A percentile compares a stretch with the other conserved stretches of the same genome.
These are phyloP conservation scores for Pseudohalonectria lignicola DNA, from an alignment of 2,329 filamentous ascomycete genomes.

Conservation along the genomic window DNA sequence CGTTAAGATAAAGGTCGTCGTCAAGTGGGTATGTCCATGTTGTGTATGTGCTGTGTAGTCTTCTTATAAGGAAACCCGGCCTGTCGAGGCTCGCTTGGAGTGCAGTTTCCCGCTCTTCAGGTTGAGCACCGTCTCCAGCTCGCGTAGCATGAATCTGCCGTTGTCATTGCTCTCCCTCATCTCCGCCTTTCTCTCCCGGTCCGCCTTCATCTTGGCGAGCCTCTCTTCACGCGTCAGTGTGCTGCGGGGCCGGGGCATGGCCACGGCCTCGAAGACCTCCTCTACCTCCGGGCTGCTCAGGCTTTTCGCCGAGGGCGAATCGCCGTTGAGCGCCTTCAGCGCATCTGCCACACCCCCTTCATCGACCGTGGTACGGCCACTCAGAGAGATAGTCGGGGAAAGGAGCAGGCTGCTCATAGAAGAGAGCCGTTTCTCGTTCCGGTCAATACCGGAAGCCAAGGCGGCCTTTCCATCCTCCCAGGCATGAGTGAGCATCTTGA, in stretches of 20 bases:
- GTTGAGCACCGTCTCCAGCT: constrained; percentile 82
- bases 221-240: constrained; percentile 76
- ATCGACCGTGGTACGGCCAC: constrained; percentile 50
- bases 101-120: constrained; percentile 16
- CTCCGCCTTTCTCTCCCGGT: constrained; percentile 63
- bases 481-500: constrained; percentile 67
- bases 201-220: constrained; percentile 78
- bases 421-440: constrained; percentile 61
- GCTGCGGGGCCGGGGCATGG: constrained; percentile 60
- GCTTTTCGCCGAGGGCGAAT: constrained; percentile 35
- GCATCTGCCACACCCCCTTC: constrained; percentile 44
- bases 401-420: constrained; percentile 47
- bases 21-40: too few relatives aligned
- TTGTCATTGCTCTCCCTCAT: constrained; percentile 67
- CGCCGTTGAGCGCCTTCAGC: constrained; percentile 60
- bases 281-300: constrained; percentile 51
- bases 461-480: constrained; percentile 86
- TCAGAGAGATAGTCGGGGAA: constrained; percentile 52
- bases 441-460: constrained; percentile 70
- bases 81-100: neutral
- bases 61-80: constrained; percentile 1
- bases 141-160: constrained; percentile 80
- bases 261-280: constrained; percentile 87
- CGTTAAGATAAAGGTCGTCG: neutral
- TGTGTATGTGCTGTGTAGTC: too few relatives aligned